A percentile compares a stretch with the other conserved stretches of the same genome.
Evolutionary conservation across 352 stramenopile species (phyloP).

Genomic region (Thalassiosira livingstoniorum): DNA sequence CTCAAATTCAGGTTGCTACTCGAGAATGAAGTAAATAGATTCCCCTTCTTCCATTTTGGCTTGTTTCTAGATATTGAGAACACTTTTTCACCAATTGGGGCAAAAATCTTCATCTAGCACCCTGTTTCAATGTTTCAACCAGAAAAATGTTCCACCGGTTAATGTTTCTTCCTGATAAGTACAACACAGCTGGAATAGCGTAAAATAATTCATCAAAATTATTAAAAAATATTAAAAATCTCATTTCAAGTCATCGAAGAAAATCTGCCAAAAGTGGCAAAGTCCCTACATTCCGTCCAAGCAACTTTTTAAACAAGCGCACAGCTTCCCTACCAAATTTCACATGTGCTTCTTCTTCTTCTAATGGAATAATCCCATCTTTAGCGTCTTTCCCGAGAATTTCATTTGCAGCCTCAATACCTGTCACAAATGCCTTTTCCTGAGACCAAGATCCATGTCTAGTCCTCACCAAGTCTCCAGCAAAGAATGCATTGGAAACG

Average conservation of each 20-base stretch:
- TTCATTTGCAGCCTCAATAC: slow-evolving; percentile 76
- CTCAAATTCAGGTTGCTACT: neutral
- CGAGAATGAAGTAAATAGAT: neutral
- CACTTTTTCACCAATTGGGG: neutral
- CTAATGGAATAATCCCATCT: slow-evolving; percentile 66
- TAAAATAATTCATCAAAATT: neutral
- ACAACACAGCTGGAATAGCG: neutral
- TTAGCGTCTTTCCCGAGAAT: slow-evolving; percentile 54
- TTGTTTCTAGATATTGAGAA: too few relatives aligned
- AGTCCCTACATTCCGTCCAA: slow-evolving; percentile 33
- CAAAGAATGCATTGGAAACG: slow-evolving; percentile 73
- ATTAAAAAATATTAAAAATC: neutral
- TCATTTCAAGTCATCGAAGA: slow-evolving; percentile 46
- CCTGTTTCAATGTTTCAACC: neutral
- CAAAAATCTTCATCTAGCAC: neutral
- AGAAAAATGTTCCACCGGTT: neutral
- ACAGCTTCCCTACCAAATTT: slow-evolving; percentile 53
- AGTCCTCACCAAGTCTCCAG: slow-evolving; percentile 72
- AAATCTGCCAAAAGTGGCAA: slow-evolving; percentile 73
- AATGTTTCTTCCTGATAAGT: neutral
- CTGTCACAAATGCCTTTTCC: slow-evolving; percentile 85
- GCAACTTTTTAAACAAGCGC: slow-evolving; percentile 40
- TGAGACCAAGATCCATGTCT: slow-evolving; percentile 78
- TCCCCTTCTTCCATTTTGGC: neutral
- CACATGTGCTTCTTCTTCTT: slow-evolving; percentile 79